Evolutionary conservation across 2,329 filamentous ascomycete genomes (phyloP).

Genomic region (Epichloe amarillans): DNA sequence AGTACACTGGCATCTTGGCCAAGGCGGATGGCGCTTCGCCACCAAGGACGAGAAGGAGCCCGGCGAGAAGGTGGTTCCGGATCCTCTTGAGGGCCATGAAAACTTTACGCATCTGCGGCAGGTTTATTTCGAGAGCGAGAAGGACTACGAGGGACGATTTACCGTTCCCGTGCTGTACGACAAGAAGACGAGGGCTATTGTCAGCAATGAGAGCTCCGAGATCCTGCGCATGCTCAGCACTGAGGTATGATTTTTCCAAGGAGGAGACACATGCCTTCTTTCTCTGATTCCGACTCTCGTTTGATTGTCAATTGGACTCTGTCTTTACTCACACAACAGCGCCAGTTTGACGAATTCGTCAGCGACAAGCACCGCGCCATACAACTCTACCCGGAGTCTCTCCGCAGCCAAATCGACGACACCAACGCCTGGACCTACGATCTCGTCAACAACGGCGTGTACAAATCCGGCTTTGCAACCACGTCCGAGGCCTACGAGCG

Average conservation of each 20-base stretch:
- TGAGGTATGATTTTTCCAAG: slow-evolving; percentile 35
- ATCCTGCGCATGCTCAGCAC: slow-evolving; percentile 83
- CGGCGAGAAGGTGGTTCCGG: slow-evolving; percentile 50
- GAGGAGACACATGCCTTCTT: no score
- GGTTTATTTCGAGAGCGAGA: slow-evolving; percentile 64
- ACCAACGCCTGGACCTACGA: slow-evolving; percentile 73
- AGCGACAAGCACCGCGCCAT: slow-evolving; percentile 44
- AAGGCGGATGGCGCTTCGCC: slow-evolving; percentile 70
- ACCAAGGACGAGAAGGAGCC: slow-evolving; percentile 44
- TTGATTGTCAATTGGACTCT: no score
- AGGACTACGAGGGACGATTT: slow-evolving; percentile 63
- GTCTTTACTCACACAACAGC: not conserved
- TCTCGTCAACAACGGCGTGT: slow-evolving; percentile 57
- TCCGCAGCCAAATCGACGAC: slow-evolving; percentile 60
- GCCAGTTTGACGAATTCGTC: slow-evolving; percentile 57
- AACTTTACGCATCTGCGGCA: slow-evolving; percentile 57
- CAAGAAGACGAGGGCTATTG: slow-evolving; percentile 60
- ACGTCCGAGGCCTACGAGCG: slow-evolving; percentile 72
- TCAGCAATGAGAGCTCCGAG: slow-evolving; percentile 85
- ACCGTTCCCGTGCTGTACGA: slow-evolving; percentile 84
- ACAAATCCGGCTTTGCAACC: slow-evolving; percentile 72
- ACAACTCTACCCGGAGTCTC: slow-evolving; percentile 51
- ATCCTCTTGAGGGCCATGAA: slow-evolving; percentile 58
- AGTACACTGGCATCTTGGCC: slow-evolving; percentile 83
- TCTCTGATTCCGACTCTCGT: no score